Percentiles rank a stretch among this genome's conserved stretches.
These are phyloP conservation scores for Willaertia magna DNA, from an alignment of 208 protist genomes.

Conservation along the genomic window DNA sequence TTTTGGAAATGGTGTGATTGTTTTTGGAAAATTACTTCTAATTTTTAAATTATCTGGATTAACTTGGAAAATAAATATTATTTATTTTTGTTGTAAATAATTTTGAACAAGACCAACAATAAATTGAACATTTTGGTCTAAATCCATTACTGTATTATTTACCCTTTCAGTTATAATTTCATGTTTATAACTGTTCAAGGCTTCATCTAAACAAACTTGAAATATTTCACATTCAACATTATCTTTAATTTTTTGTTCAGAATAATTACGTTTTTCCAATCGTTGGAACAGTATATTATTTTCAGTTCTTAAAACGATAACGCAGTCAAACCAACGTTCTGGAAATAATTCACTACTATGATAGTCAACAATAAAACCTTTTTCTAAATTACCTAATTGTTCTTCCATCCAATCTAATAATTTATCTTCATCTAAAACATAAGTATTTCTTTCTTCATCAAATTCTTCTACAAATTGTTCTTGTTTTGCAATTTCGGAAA, in stretches of 20 bases:
- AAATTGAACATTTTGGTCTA: conserved; percentile 61
- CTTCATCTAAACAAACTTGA: conserved; percentile 85
- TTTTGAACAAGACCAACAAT: conserved; percentile 10
- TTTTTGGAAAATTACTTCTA: too few species aligned
- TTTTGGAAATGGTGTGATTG: too few species aligned
- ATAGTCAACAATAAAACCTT: conserved; percentile 82
- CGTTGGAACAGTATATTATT: conserved; percentile 76
- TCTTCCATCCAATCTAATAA: conserved; percentile 85
- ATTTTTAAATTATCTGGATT: too few species aligned
- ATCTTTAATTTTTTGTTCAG: conserved; percentile 73
- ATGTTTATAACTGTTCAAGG: conserved; percentile 65
- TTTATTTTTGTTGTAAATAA: neutral
- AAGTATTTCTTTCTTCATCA: conserved; percentile 76
- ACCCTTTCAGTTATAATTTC: conserved; percentile 64
- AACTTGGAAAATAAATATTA: too few species aligned
- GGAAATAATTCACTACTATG: conserved; percentile 91
- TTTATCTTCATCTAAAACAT: conserved; percentile 81
- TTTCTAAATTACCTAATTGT: conserved; percentile 47
- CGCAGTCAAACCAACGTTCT: conserved; percentile 89
- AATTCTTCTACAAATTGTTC: conserved; percentile 70
- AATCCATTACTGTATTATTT: conserved; percentile 79
- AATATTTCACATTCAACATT: conserved; percentile 95
- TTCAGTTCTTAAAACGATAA: conserved; percentile 80
- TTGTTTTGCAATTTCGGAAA: conserved; percentile 74
- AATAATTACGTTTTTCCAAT: conserved; percentile 71